A percentile compares a stretch with the other conserved stretches of the same genome.
Evolutionary conservation across 2,329 filamentous ascomycete genomes (phyloP).

Genomic region (Apiospora koreana): DNA sequence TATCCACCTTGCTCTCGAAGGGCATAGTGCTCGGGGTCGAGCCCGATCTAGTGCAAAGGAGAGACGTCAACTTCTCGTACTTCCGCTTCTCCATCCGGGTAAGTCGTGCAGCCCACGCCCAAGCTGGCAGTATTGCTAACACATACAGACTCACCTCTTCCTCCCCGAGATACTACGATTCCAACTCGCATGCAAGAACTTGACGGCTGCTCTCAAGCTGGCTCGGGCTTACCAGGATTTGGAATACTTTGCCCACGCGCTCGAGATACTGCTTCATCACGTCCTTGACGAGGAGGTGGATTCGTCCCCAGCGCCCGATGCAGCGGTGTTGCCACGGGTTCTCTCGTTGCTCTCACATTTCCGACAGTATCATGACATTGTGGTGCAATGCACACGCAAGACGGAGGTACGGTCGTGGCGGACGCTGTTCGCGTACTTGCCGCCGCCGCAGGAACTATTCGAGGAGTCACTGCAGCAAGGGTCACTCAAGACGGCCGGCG

Average conservation of each 20-base stretch:
- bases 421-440: slow-evolving; percentile 88
- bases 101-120: slow-evolving; percentile 37
- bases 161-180: slow-evolving; percentile 84
- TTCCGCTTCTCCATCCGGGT: slow-evolving; percentile 87
- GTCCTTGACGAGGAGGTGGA: slow-evolving; percentile 96
- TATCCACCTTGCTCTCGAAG: slow-evolving; percentile 85
- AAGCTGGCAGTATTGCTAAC: not conserved
- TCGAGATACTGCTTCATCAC: slow-evolving; percentile 90
- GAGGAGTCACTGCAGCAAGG: slow-evolving; percentile 86
- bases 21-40: slow-evolving; percentile 90
- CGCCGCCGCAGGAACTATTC: slow-evolving; percentile 87
- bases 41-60: slow-evolving; percentile 87
- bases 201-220: slow-evolving; percentile 77
- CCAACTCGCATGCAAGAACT: slow-evolving; percentile 74
- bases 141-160: slow-evolving; percentile 79
- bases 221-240: slow-evolving; percentile 84
- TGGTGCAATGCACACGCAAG: slow-evolving; percentile 95
- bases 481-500: slow-evolving; percentile 90
- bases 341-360: slow-evolving; percentile 69
- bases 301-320: slow-evolving; percentile 60
- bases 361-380: slow-evolving; percentile 87
- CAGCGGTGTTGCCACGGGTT: slow-evolving; percentile 65
- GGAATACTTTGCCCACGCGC: slow-evolving; percentile 88
- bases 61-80: slow-evolving; percentile 88
- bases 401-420: slow-evolving; percentile 95